Evolutionary conservation across 73 alveolate species (phyloP), one percentile per base, ranked within the genome.

Genomic region (Tetrahymena elliotti): DNA sequence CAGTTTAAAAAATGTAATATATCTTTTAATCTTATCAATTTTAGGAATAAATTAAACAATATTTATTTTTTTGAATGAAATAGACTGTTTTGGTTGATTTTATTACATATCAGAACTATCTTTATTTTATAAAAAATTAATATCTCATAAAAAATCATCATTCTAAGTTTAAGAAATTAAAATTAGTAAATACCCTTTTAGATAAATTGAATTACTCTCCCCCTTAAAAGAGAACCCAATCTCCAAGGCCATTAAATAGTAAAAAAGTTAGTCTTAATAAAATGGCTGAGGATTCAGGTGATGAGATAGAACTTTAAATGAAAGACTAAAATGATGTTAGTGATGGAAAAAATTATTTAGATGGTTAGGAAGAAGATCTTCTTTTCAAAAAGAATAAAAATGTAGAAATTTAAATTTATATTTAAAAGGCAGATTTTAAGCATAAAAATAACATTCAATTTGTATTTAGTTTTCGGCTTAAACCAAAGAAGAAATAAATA

Each of bases 251-350:
- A 68, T 47, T 12, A 8, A 68, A 6, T 24, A n/a, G 33, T 18
- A 22, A 68, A 31, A n/a, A 31, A 27, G 88, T 68, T 68, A 68
- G 88, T 16, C 10, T 68, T 22, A 68, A 68, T 68, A 68, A 68
- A 68, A 68, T 68, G 88, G 88, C 88, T 68, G 88, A 68, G 88
- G 88, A 68, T 31, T 68, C 88, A 68, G 88, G 88, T 68, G 88
- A 68, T 68, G 88, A 68, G 36, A 68, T 68, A 68, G 88, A 68
- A 31, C 88, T 68, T 24, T 68, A 68, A 31, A 68, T 68, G 34
- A 68, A 68, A 36, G 88, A 68, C n/a, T 68, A n/a, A 4, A 68
- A n/a, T 27, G 88, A 68, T 3, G 88, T n/a, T 68, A 68, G 88
- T 24, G 88, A 68, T 68, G 88, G 88, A 11, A 68, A 68, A 31